A percentile compares a stretch with the other conserved stretches of the same genome.
These are phyloP conservation scores for Uronychia binucleata DNA, from an alignment of 73 alveolate species.

Conservation along the genomic window DNA sequence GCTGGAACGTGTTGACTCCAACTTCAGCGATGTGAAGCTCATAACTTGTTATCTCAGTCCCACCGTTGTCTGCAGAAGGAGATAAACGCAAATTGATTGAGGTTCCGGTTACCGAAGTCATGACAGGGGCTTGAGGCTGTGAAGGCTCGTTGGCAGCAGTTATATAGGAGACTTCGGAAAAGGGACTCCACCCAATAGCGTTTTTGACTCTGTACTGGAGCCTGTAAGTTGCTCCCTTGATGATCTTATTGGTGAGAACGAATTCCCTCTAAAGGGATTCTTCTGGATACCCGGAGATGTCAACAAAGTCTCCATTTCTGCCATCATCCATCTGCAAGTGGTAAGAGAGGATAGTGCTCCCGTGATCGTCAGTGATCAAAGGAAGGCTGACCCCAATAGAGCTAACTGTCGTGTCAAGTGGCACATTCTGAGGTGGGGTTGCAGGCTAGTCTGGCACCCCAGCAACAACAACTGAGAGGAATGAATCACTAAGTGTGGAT, in stretches of 20 bases:
- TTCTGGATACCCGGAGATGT: constrained; percentile 31
- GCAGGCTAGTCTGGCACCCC: constrained; percentile 1
- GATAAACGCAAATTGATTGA: constrained; percentile 21
- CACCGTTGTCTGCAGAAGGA: constrained; percentile 54
- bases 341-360: constrained; percentile 29
- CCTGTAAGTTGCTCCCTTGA: constrained; percentile 44
- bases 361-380: constrained; percentile 28
- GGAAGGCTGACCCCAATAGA: constrained; percentile 16
- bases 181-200: constrained; percentile 52
- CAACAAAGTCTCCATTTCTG: constrained; percentile 24
- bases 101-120: constrained; percentile 13
- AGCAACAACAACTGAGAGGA: constrained; percentile 10
- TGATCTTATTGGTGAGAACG: constrained; percentile 30
- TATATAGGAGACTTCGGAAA: constrained; percentile 35
- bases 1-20: constrained; percentile 2
- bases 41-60: constrained; percentile 27
- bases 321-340: constrained; percentile 58
- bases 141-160: constrained; percentile 61
- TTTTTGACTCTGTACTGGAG: constrained; percentile 51
- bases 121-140: constrained; percentile 50
- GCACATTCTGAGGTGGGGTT: background rate
- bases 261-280: constrained; percentile 18
- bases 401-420: background rate
- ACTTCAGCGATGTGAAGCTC: constrained; percentile 20
- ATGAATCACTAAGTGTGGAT: constrained; percentile 2